Evolutionary conservation across 768 basidiomycete species (phyloP).

Genomic region (Myochromella boudieri): DNA sequence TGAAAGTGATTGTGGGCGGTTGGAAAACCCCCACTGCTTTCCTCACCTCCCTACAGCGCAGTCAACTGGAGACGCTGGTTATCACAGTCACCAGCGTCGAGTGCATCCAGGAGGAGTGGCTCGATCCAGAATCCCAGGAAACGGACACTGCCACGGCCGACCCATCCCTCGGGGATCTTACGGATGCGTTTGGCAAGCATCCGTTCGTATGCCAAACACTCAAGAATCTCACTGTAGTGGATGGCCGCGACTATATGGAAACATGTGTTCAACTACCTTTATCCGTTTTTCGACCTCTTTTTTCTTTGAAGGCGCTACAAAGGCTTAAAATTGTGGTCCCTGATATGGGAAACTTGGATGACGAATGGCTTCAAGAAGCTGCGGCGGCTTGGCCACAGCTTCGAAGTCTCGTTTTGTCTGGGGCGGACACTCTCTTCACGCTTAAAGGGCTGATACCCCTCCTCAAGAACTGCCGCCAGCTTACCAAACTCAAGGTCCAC

Average conservation of each 20-base stretch:
- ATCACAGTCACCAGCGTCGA: background rate
- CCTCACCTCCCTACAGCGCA: too few species aligned
- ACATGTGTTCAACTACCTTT: background rate
- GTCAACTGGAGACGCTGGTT: too few species aligned
- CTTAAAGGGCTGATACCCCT: constrained; percentile 2
- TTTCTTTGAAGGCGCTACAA: background rate
- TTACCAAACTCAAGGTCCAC: background rate
- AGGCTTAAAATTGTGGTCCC: background rate
- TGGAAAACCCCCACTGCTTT: too few species aligned
- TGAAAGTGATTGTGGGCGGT: too few species aligned
- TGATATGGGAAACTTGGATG: background rate
- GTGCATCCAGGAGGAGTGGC: too few species aligned
- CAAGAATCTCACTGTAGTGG: background rate
- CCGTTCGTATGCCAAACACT: background rate
- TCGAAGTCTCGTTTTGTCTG: background rate
- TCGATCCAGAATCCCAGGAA: background rate
- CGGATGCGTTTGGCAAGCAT: background rate
- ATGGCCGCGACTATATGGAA: background rate
- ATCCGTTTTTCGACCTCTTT: background rate
- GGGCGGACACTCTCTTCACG: background rate
- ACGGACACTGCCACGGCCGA: background rate
- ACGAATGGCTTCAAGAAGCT: constrained; percentile 5
- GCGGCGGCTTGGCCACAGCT: constrained; percentile 2
- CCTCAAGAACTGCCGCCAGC: constrained; percentile 1
- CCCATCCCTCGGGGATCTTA: background rate